Base-by-base conservation (phyloP, 805 yeast species). In the Sugiyamaella marilandica region DNA sequence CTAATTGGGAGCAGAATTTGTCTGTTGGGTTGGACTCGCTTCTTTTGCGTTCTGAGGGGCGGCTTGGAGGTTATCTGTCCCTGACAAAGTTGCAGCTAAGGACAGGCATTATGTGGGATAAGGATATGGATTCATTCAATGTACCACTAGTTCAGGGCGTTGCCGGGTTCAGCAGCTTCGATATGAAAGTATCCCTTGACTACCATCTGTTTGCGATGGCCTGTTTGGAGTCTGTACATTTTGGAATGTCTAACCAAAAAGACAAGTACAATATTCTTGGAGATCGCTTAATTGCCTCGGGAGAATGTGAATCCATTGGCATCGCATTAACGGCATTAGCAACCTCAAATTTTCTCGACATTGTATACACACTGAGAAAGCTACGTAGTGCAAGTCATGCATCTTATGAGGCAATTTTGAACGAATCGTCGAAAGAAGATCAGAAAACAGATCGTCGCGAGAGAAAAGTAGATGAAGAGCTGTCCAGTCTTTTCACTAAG, bases 121-220 rank as follows among this genome's bases (percentile, higher is more conserved):
- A 73, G 26, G 45, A 47, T 19, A 53, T 49, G 9, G 59, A 55
- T 11, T 70, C 68, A 7, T 67, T 75, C 29, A 79, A 73, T 41
- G 71, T 84, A 9, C 97, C 98, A 0, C 66, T 87, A 53, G 83
- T 92, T 2, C 75, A 82, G 19, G 64, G 85, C 2, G 74, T 84
- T 0, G 72, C 81, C 2, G 82, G 84, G 0, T 64, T 89, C 32
- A 81, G 73, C 1, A 70, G 74, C 2, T 60, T 87, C 18, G 81
- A 82, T 26, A 61, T 79, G 2, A 85, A 85, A 61, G 70, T 83
- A 3, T 82, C 90, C 0, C 82, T 92, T 61, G 98, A 94, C 65
- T 89, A 82, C 65, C 97, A 92, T 64, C 80, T 87, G 14, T 90
- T 94, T 65, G 77, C 87, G 33, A 78, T 92, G 45, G 79, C 82